Evolutionary conservation across 441 rosid species (phyloP), one percentile per base, ranked within the genome.

Genomic region (Euphorbia corollata): DNA sequence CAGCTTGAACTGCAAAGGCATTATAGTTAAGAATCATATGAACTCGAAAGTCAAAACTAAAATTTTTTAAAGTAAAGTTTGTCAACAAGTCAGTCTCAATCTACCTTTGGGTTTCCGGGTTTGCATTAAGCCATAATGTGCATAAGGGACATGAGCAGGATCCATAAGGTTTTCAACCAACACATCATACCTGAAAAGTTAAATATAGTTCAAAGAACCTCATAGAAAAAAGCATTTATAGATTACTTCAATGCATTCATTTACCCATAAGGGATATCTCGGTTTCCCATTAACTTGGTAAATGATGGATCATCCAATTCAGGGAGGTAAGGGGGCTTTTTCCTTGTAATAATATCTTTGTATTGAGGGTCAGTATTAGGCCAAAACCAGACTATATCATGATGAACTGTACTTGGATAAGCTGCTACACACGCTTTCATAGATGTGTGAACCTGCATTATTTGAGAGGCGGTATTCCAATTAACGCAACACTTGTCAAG

Each of bases 61-160:
- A 56, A 75, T n/a, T 43, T 8, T 27, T 39, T 19, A 19, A 65
- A 47, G 63, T 0, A 34, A 63, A 24, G 22, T n/a, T 54, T 32
- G 59, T 47, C 19, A 3, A 11, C 12, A 55, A 62, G 38, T 23
- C 39, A 62, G 38, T 23, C 39, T 54, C 64, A 64, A 66, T 61
- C 34, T 68, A 69, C 90, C 82, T 75, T 78, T 82, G 2, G 83
- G 86, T 63, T 67, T 70, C 47, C 39, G 62, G 43, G 73, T 64
- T 72, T 57, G 70, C 94, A 90, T 83, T 65, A 92, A 56, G 66
- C 96, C 90, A 72, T 87, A 81, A 76, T 92, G 98, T 54, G 98
- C 96, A 76, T 90, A 92, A 18, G 92, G 96, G 74, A 88, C 92
- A 79, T 92, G 98, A 78, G 97, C 87, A 56, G 96, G 98, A 77